Base-by-base conservation (phyloP, 805 yeast species). In the Naumovozyma baii region DNA sequence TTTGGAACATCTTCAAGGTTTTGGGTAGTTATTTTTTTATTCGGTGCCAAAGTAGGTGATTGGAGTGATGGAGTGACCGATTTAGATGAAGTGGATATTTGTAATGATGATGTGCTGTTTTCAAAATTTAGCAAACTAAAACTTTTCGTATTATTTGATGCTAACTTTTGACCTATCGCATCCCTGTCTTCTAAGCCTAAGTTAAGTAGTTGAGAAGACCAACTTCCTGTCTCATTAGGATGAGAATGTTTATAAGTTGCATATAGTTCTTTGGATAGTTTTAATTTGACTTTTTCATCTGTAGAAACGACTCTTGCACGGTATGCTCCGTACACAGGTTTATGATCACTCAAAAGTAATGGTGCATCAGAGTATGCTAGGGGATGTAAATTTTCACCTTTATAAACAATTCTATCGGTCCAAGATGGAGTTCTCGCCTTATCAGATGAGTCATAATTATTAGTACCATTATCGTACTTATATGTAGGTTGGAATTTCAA, bases 351-450 rank as follows among this genome's bases (percentile, higher is more conserved):
- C 41, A 80, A 70, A 40, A 55, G 55, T 32, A 90, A 60, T 48
- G 75, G 75, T 1, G 78, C 77, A 37, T 81, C 74, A 39, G 78
- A 73, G 57, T 92, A 92, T 38, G 77, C 76, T 45, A 78, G 55
- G 35, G 85, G 92, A 31, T 67, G 62, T 32, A 87, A 51, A 14
- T 63, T 63, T 3, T 66, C 58, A 30, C 94, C 86, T 43, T 71
- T 68, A 51, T 70, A 80, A 36, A 90, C 64, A 40, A 85, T 80
- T 53, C 98, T 69, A 60, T 90, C 98, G 0, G 97, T 90, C 96
- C 97, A 90, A 0, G 96, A 82, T 1, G 98, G 98, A 3, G 84
- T 79, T 50, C 98, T 72, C 46, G 81, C 90, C 57, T 90, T 90
- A 50, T 90, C 98, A 9, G 94, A 81, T 1, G 94, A 70, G 58